These are phyloP conservation scores for Penicillium hesseltinei DNA, from an alignment of 2,329 filamentous ascomycete species.

Conservation along the genomic window DNA sequence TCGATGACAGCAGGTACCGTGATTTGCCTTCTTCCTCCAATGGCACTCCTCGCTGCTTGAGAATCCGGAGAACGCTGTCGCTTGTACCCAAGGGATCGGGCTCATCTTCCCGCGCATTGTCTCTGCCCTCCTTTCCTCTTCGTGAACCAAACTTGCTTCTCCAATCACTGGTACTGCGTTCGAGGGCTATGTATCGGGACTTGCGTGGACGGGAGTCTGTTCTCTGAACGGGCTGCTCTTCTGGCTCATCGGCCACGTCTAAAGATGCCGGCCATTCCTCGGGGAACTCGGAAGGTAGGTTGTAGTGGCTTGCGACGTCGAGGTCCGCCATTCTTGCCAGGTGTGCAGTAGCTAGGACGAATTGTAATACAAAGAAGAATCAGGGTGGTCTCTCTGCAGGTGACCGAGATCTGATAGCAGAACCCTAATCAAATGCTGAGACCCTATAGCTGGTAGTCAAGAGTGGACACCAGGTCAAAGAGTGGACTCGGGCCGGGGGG, in stretches of 20 bases:
- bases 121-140: conserved; percentile 64
- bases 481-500: conserved; percentile 23
- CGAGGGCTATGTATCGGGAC: conserved; percentile 81
- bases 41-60: conserved; percentile 73
- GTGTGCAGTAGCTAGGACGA: conserved; percentile 10
- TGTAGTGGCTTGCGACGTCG: conserved; percentile 87
- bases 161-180: conserved; percentile 68
- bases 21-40: conserved; percentile 86
- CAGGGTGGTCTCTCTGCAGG: conserved; percentile 5
- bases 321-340: conserved; percentile 61
- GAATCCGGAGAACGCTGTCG: conserved; percentile 78
- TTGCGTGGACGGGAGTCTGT: conserved; percentile 57
- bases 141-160: conserved; percentile 68
- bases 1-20: conserved; percentile 91
- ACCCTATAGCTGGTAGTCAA: conserved; percentile 5
- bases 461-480: conserved; percentile 10
- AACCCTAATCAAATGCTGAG: conserved; percentile 1
- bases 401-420: conserved; percentile 2
- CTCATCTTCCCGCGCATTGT: conserved; percentile 87
- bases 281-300: conserved; percentile 74
- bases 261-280: conserved; percentile 83
- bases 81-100: conserved; percentile 85
- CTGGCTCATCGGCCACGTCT: conserved; percentile 67
- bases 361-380: conserved; percentile 4
- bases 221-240: conserved; percentile 49